A percentile compares a stretch with the other conserved stretches of the same genome.
phyloP scores from a whole-genome alignment of 2,329 filamentous ascomycete species.

The Microdochium bolleyi region DNA sequence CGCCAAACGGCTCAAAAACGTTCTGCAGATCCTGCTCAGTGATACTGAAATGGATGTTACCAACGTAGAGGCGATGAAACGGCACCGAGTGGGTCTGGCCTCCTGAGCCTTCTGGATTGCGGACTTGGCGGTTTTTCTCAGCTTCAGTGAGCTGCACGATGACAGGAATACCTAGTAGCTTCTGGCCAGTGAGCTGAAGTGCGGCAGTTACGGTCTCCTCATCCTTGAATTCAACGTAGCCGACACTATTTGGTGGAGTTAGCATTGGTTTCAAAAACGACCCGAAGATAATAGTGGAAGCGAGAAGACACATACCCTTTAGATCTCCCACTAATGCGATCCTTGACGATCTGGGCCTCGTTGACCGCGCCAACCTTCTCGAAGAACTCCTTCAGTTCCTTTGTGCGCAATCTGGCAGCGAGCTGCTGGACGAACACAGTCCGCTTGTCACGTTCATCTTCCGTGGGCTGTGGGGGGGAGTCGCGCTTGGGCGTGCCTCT shows the following conservation, averaged over 20 bases:
- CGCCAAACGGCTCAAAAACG: constrained; percentile 95
- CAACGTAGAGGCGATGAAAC: constrained; percentile 96
- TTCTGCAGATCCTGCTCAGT: constrained; percentile 92
- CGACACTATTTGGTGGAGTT: constrained; percentile 58
- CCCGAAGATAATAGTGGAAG: neutral
- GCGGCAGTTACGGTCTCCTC: constrained; percentile 91
- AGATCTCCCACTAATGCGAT: constrained; percentile 89
- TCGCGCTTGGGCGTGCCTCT: constrained; percentile 37
- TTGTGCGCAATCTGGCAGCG: constrained; percentile 83
- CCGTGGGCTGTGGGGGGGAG: constrained; percentile 67
- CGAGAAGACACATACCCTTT: constrained; percentile 66
- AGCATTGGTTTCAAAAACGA: constrained; percentile 17
- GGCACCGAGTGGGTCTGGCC: constrained; percentile 77
- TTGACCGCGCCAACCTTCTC: constrained; percentile 91
- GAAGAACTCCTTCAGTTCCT: constrained; percentile 90
- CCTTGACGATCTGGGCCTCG: constrained; percentile 97
- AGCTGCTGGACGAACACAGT: constrained; percentile 99
- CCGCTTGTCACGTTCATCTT: constrained; percentile 92
- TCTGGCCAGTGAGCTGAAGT: constrained; percentile 97
- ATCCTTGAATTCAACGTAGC: constrained; percentile 97
- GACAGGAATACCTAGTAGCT: constrained; percentile 95
- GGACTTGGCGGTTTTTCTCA: constrained; percentile 97
- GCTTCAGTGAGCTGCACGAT: constrained; percentile 98
- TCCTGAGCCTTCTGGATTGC: constrained; percentile 62
- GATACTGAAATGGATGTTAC: constrained; percentile 99